Conservation (phyloP, 2,329 filamentous ascomycete genomes). For the Delphinella strobiligena region DNA sequence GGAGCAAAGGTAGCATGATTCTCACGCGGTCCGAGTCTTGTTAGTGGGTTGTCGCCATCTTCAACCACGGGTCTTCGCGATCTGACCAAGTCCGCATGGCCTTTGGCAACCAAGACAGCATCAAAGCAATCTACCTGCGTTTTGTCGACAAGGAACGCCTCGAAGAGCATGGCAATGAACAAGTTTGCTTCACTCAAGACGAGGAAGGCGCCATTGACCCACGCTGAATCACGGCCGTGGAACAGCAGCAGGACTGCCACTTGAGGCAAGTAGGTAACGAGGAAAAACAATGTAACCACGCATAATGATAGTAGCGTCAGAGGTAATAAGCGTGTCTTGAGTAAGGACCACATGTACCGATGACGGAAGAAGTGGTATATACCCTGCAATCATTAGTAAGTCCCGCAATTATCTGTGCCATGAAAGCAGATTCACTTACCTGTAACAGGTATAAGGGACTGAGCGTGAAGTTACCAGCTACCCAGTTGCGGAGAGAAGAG, state of each 20-base stretch:
- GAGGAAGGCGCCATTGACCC: constrained; percentile 76
- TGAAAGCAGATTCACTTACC: no score
- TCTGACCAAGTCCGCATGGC: constrained; percentile 55
- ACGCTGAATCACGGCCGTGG: constrained; percentile 67
- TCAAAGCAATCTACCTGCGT: constrained; percentile 74
- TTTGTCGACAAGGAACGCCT: constrained; percentile 50
- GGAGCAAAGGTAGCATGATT: constrained; percentile 68
- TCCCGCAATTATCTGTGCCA: no score
- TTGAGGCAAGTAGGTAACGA: constrained; percentile 80
- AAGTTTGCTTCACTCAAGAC: constrained; percentile 58
- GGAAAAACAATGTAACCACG: constrained; percentile 75
- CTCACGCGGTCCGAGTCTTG: constrained; percentile 72
- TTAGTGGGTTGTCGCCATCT: constrained; percentile 61
- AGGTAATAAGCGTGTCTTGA: constrained; percentile 65
- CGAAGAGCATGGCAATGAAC: constrained; percentile 46
- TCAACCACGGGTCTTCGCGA: constrained; percentile 50
- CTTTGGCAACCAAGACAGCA: constrained; percentile 63
- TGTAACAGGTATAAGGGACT: not conserved
- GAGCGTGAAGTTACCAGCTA: not conserved
- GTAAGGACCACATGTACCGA: constrained; percentile 71
- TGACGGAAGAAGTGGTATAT: constrained; percentile 71
- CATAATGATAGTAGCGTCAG: constrained; percentile 70
- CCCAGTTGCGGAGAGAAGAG: not conserved
- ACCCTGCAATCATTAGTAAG: constrained; percentile 43
- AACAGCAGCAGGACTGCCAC: constrained; percentile 83